A percentile compares a stretch with the other conserved stretches of the same genome.
Evolutionary conservation across 208 protist species (phyloP).

Genomic region (Wallacemonas sp.): DNA sequence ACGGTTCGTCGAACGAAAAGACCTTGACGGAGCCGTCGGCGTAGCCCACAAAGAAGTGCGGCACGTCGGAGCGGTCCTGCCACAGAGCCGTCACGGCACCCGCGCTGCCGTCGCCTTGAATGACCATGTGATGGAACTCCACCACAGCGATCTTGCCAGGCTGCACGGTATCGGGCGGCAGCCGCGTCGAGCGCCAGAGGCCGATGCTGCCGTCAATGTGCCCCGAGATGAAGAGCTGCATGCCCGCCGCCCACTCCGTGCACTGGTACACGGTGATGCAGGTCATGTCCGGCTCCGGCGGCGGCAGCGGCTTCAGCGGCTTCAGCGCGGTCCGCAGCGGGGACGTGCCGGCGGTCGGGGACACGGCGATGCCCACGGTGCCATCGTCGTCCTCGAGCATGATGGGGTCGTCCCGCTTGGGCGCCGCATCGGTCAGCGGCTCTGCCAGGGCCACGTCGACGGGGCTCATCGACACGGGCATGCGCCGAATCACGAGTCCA

Average conservation of each 20-base stretch:
- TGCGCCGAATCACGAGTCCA: neutral
- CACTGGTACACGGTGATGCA: slow-evolving; percentile 64
- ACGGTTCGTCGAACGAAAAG: slow-evolving; percentile 57
- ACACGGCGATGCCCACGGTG: slow-evolving; percentile 49
- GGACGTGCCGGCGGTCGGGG: slow-evolving; percentile 16
- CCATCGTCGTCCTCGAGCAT: slow-evolving; percentile 65
- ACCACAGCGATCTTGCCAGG: slow-evolving; percentile 66
- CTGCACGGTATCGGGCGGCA: slow-evolving; percentile 65
- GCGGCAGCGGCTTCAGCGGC: slow-evolving; percentile 5
- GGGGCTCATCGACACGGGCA: too few species aligned
- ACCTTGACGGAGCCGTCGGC: slow-evolving; percentile 52
- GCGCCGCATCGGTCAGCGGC: neutral
- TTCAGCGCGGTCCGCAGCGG: neutral
- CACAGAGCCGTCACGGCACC: slow-evolving; percentile 66
- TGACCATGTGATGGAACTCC: slow-evolving; percentile 56
- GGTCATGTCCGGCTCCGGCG: slow-evolving; percentile 47
- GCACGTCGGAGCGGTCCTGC: slow-evolving; percentile 63
- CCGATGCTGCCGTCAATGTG: slow-evolving; percentile 79
- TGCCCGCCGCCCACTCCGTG: slow-evolving; percentile 76
- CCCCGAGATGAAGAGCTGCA: slow-evolving; percentile 69
- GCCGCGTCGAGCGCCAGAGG: slow-evolving; percentile 72
- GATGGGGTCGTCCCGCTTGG: neutral
- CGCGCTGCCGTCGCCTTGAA: slow-evolving; percentile 23
- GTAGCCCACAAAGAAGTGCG: slow-evolving; percentile 77
- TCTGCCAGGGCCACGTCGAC: too few species aligned